These are phyloP conservation scores for Agastache rugosa DNA, from an alignment of 257 asterid genomes.

Conservation along the genomic window DNA sequence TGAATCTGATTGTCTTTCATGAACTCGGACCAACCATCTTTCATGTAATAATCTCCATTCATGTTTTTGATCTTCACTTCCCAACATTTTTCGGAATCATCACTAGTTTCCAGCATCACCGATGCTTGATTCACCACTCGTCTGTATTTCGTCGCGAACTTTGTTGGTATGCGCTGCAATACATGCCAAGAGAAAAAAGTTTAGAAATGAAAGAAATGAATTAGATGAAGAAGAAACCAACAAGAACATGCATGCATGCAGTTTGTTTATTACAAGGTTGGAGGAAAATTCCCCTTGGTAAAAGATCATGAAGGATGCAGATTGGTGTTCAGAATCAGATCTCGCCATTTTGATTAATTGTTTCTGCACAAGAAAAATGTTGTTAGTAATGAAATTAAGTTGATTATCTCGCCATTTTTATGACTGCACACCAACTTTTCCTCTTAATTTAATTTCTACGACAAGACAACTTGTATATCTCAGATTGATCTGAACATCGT, in stretches of 20 bases:
- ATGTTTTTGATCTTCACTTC: background rate
- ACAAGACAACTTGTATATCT: no score
- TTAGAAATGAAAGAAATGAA: background rate
- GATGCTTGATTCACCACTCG: background rate
- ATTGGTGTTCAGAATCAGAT: background rate
- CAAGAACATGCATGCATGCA: no score
- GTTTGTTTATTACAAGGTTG: background rate
- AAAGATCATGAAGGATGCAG: background rate
- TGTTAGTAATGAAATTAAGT: no score
- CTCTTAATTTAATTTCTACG: no score
- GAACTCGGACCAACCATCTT: background rate
- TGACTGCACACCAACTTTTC: no score
- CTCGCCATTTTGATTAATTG: no score
- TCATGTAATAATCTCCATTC: background rate
- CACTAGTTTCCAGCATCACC: background rate
- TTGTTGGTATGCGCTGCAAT: background rate
- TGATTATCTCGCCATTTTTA: background rate
- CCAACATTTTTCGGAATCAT: background rate
- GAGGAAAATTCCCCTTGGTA: background rate
- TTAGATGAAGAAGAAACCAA: background rate
- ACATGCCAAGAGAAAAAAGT: background rate
- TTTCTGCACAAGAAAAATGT: no score
- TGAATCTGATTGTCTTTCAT: background rate
- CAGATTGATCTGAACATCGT: no score
- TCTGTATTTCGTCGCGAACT: background rate